A percentile compares a stretch with the other conserved stretches of the same genome.
Conservation (phyloP, 2,329 filamentous ascomycete species). For the Fusarium protoensiforme region DNA sequence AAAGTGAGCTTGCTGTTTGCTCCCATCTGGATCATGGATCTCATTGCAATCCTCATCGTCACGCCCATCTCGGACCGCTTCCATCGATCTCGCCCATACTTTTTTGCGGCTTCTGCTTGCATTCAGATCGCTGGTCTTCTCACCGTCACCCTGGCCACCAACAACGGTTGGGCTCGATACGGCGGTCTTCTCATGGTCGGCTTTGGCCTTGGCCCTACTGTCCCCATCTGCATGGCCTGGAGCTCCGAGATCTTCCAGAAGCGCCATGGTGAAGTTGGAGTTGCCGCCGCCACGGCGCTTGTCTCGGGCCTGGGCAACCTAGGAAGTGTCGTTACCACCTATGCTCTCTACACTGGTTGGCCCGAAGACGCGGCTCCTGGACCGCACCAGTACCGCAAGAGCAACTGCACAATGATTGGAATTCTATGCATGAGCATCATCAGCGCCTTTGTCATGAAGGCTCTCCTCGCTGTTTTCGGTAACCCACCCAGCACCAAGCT, state of each 20-base stretch:
- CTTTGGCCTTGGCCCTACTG: constrained; percentile 89
- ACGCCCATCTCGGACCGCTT: constrained; percentile 91
- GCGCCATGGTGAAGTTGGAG: constrained; percentile 89
- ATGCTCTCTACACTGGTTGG: constrained; percentile 91
- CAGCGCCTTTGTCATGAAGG: constrained; percentile 75
- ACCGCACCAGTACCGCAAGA: constrained; percentile 78
- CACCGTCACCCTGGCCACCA: constrained; percentile 77
- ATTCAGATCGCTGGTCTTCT: constrained; percentile 87
- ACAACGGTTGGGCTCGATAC: constrained; percentile 84
- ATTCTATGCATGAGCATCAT: constrained; percentile 83
- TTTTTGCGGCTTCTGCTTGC: constrained; percentile 81
- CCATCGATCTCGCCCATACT: constrained; percentile 80
- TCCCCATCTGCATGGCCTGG: constrained; percentile 95
- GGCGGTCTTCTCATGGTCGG: constrained; percentile 90
- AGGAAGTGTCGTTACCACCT: constrained; percentile 87
- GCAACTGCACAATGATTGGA: constrained; percentile 89
- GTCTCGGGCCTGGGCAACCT: constrained; percentile 90
- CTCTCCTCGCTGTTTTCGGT: constrained; percentile 70
- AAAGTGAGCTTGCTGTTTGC: constrained; percentile 86
- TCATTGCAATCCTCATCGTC: constrained; percentile 85
- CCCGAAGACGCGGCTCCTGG: constrained; percentile 77
- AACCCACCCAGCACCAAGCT: constrained; percentile 63
- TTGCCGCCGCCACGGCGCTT: constrained; percentile 85
- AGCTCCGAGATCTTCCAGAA: constrained; percentile 90
- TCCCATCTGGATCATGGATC: constrained; percentile 94